phyloP scores from a whole-genome alignment of 2,329 filamentous ascomycete genomes.

The Alternaria tenuissima region DNA sequence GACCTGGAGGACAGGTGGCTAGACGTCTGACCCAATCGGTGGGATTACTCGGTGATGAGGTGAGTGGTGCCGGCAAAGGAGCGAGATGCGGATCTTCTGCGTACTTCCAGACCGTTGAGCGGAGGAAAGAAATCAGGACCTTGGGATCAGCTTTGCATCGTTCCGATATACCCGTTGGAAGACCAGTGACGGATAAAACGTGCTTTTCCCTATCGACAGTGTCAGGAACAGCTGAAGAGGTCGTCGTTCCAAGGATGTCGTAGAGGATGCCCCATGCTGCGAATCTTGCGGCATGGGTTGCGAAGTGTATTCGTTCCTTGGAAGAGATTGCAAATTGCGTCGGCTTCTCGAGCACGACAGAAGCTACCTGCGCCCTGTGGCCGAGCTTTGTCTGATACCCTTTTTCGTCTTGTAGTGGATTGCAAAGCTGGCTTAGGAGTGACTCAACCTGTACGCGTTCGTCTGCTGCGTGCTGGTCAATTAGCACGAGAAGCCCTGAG shows the following conservation, averaged over 20 bases:
- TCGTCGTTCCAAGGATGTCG: conserved; percentile 50
- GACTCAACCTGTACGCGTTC: conserved; percentile 83
- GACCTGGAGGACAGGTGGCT: conserved; percentile 74
- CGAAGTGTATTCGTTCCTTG: conserved; percentile 69
- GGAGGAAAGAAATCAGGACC: conserved; percentile 76
- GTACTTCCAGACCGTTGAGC: conserved; percentile 75
- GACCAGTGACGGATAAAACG: conserved; percentile 60
- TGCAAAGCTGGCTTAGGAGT: conserved; percentile 69
- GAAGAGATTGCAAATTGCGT: conserved; percentile 71
- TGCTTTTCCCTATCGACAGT: conserved; percentile 13
- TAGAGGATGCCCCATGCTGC: conserved; percentile 77
- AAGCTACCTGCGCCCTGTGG: conserved; percentile 40
- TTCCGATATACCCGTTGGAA: conserved; percentile 78
- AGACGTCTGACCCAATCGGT: conserved; percentile 68
- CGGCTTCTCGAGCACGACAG: conserved; percentile 56
- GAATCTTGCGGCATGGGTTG: conserved; percentile 65
- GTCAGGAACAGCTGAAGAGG: not conserved
- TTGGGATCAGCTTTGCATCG: conserved; percentile 77
- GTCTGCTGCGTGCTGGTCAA: conserved; percentile 96
- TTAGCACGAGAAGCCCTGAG: conserved; percentile 67
- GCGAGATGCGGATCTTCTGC: conserved; percentile 24
- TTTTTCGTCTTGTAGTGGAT: conserved; percentile 20
- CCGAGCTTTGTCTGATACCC: conserved; percentile 45
- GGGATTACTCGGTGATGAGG: not conserved
- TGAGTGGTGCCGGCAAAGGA: not conserved